Conservation (phyloP, 2,329 filamentous ascomycete species). For the Colletotrichum cereale region DNA sequence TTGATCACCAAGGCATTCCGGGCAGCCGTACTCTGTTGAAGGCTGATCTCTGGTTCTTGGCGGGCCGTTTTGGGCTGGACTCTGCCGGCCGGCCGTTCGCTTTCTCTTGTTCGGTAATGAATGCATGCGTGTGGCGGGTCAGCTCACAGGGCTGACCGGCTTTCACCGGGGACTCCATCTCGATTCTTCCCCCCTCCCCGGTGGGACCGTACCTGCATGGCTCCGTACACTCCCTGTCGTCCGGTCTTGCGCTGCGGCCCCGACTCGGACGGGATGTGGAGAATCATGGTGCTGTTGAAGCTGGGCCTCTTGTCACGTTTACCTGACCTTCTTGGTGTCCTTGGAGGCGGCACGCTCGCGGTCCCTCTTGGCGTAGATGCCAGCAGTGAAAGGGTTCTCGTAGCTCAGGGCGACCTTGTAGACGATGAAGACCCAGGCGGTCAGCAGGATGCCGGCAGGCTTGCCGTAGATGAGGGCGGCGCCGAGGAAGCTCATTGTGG, state of each 20-base stretch:
- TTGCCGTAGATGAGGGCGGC: conserved; percentile 87
- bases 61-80: conserved; percentile 33
- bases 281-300: conserved; percentile 40
- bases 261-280: conserved; percentile 22
- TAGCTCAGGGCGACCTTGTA: conserved; percentile 86
- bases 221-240: conserved; percentile 34
- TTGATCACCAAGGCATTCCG: conserved; percentile 13
- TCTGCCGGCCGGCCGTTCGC: conserved; percentile 7
- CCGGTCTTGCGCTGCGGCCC: conserved; percentile 37
- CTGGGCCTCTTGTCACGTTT: conserved; percentile 43
- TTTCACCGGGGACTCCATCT: conserved; percentile 26
- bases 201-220: conserved; percentile 26
- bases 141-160: conserved; percentile 31
- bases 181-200: background rate
- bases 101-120: background rate
- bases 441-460: conserved; percentile 85
- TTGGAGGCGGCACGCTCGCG: conserved; percentile 62
- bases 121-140: conserved; percentile 19
- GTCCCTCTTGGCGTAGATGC: conserved; percentile 91
- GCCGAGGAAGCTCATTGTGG: conserved; percentile 91
- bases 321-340: conserved; percentile 66
- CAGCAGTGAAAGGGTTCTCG: conserved; percentile 95
- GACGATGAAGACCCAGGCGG: conserved; percentile 78
- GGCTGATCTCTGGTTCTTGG: conserved; percentile 37
- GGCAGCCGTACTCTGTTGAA: conserved; percentile 39